Conservation (phyloP, 495 filamentous ascomycete genomes). For the Penicillium diatomitis region DNA sequence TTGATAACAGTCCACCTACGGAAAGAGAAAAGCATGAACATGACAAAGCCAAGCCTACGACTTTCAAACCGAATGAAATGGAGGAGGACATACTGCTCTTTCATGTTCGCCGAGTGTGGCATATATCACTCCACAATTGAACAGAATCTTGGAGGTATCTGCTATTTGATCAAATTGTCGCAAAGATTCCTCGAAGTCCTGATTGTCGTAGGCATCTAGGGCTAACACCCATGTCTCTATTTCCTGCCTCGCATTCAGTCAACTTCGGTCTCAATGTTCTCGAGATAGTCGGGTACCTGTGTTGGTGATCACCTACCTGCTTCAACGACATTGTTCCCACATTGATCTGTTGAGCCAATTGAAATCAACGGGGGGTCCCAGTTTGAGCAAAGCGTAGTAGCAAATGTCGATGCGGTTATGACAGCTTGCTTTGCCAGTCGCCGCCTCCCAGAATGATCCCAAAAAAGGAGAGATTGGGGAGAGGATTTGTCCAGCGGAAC, state of each 20-base stretch:
- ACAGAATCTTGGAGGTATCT: slow-evolving; percentile 96
- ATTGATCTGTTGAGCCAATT: background rate
- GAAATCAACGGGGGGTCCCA: no score
- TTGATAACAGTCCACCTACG: slow-evolving; percentile 89
- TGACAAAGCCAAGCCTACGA: no score
- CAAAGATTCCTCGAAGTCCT: slow-evolving; percentile 85
- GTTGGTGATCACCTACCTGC: slow-evolving; percentile 19
- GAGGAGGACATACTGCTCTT: slow-evolving; percentile 64
- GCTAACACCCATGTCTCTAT: slow-evolving; percentile 98
- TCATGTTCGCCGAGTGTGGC: slow-evolving; percentile 95
- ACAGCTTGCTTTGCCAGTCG: no score
- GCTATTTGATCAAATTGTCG: slow-evolving; percentile 74
- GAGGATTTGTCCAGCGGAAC: background rate
- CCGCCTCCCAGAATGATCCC: no score
- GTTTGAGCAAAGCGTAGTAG: no score
- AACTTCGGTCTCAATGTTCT: no score
- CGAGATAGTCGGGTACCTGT: background rate
- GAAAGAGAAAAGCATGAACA: background rate
- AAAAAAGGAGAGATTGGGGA: no score
- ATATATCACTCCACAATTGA: slow-evolving; percentile 98
- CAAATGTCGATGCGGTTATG: no score
- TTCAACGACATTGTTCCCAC: slow-evolving; percentile 29
- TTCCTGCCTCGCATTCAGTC: slow-evolving; percentile 53
- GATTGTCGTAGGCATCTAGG: slow-evolving; percentile 85
- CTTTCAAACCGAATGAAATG: background rate